Evolutionary conservation across 495 filamentous ascomycete genomes (phyloP), one percentile per base, ranked within the genome.

Genomic region (Ramalina peruviana): DNA sequence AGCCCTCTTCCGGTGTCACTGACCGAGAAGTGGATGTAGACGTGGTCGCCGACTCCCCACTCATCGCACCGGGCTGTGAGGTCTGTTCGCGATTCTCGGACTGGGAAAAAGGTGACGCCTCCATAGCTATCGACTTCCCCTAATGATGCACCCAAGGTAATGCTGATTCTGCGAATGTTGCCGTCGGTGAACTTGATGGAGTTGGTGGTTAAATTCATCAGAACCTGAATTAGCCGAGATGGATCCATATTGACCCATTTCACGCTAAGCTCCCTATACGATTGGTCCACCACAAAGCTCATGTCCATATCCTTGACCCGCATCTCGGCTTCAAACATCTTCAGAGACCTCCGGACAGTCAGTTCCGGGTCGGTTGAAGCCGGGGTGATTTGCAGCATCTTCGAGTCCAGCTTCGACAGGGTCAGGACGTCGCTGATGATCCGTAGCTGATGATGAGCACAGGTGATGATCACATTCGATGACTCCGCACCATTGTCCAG

Each of bases 381-480:
- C 15, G 82, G 84, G 7, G 80, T 76, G 20, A 90, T 74, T 13
- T 79, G 70, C 3, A 90, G 65, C 53, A 87, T 66, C 15, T 78
- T 78, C 3, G 81, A 85, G 52, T 93, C 87, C n/a, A 94, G 70
- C 56, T 93, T 94, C 3, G 82, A 86, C 50, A 86, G 75, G 3
- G 80, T 84, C 40, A 90, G 66, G 12, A 90, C 79, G 57, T 88
- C 84, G 57, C 88, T 82, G 4, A 89, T 79, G 39, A 92, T 88
- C 10, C 83, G 71, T 60, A 83, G 85, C 59, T 89, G 84, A 59
- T 90, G 86, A 51, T 79, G 74, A 5, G 83, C 76, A 53, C 85
- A 90, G 6, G 81, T 71, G 12, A 76, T 69, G 53, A 93, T 89
- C 2, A 83, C 89, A 46, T 87, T 78, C 4, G 83, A 80, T 2